Evolutionary conservation across 2,329 filamentous ascomycete genomes (phyloP), one percentile per base, ranked within the genome.

Genomic region (Sarocladiaceae sp.): DNA sequence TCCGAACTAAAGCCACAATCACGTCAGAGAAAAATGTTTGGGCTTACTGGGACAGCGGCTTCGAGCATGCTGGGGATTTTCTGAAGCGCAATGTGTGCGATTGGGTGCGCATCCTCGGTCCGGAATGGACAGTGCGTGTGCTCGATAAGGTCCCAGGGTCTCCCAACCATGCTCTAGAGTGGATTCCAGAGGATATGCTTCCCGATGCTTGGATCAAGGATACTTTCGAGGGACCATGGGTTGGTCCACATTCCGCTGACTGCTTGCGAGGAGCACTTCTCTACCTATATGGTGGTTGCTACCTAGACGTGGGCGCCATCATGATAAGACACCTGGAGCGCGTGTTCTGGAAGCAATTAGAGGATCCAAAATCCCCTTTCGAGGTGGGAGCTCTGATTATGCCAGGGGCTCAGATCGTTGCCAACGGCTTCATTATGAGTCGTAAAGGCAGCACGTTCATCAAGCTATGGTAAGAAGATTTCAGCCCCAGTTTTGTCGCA

Each of bases 191-290:
- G 1, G 56, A 60, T 1, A 51, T 62, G 29, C 59, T 70, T 29
- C 62, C 70, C 0, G 61, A 66, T 12, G 53, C 64, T 1, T 68
- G 72, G 45, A 61, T 68, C 20, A 58, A 67, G 10, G 53, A 60
- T 24, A 65, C 58, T 0, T 73, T 74, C 66, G 58, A 62, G 11
- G 70, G 72, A 0, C 62, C 63, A 0, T 63, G 64, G 43, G 56
- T 60, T 1, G 70, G 65, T 1, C 61, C 60, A 1, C 72, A 76
- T 48, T 63, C 61, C 1, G 67, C 68, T 3, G 73, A 76, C 43
- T 58, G 75, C 1, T 55, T 75, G 4, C 65, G 73, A 1, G 58
- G 70, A 0, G 60, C 67, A 0, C 52, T 67, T 3, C 45, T 72
- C 2, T 65, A 60, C 43, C 51, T 62, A 6, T 58, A 70, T 24